These are phyloP conservation scores for Colletotrichum kahawae DNA, from an alignment of 2,329 filamentous ascomycete genomes.

Conservation along the genomic window DNA sequence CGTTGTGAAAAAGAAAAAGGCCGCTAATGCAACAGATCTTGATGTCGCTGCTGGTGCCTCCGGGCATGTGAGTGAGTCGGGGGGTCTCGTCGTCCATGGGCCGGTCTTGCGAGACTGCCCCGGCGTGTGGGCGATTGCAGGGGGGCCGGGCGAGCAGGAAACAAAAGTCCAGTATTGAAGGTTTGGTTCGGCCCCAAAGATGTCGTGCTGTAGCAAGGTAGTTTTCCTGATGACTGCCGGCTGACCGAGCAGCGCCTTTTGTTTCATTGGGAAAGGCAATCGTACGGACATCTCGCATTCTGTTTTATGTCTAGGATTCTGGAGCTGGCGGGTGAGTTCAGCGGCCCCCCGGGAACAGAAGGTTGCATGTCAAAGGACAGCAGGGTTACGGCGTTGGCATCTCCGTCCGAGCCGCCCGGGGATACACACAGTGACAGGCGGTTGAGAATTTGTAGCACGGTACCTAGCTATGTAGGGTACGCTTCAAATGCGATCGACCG, in stretches of 20 bases:
- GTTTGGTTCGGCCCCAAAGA: not conserved
- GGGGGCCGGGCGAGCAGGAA: not conserved
- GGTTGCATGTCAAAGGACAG: not conserved
- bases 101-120: not conserved
- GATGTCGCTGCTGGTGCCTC: not conserved
- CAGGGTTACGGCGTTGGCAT: not conserved
- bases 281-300: not conserved
- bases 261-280: slow-evolving; percentile 2
- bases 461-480: not conserved
- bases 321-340: not conserved
- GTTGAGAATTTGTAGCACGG: not conserved
- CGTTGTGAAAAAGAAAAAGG: not conserved
- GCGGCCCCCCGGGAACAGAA: not conserved
- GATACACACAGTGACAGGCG: not conserved
- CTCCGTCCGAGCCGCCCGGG: slow-evolving; percentile 13
- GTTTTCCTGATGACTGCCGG: not conserved
- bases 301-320: not conserved
- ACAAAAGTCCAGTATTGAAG: not conserved
- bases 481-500: not conserved
- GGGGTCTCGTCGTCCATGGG: not conserved
- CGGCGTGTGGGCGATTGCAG: not conserved
- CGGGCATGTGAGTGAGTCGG: not conserved
- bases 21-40: slow-evolving; percentile 16
- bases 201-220: not conserved
- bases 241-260: not conserved